Evolutionary conservation across 768 basidiomycete species (phyloP).

Genomic region (Lentinula sp.): DNA sequence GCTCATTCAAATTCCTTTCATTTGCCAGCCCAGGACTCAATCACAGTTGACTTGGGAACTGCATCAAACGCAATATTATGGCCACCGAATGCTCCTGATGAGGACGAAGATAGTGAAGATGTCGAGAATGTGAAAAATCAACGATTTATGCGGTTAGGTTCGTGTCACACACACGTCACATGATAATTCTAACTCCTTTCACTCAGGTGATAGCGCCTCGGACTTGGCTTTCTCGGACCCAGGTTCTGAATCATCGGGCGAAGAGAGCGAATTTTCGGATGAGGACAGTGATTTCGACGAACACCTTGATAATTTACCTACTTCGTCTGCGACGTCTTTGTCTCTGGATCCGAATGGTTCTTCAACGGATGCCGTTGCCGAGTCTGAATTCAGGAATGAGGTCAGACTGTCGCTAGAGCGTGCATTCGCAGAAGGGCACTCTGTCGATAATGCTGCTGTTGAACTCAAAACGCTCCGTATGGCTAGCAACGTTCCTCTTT

Average conservation of each 20-base stretch:
- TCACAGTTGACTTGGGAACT: slow-evolving; percentile 49
- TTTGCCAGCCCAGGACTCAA: slow-evolving; percentile 40
- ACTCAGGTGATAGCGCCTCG: slow-evolving; percentile 52
- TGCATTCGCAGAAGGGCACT: slow-evolving; percentile 88
- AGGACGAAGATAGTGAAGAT: slow-evolving; percentile 56
- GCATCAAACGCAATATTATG: slow-evolving; percentile 77
- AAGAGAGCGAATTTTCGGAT: slow-evolving; percentile 36
- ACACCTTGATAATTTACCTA: slow-evolving; percentile 28
- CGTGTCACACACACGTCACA: slow-evolving; percentile 7
- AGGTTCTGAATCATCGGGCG: slow-evolving; percentile 52
- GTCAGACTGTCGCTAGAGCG: slow-evolving; percentile 84
- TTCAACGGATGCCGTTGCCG: slow-evolving; percentile 36
- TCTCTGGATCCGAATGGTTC: slow-evolving; percentile 28
- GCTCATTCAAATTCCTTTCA: not conserved
- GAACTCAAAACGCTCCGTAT: slow-evolving; percentile 96
- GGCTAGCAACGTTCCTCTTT: slow-evolving; percentile 89
- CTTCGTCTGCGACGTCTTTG: slow-evolving; percentile 44
- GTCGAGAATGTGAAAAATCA: slow-evolving; percentile 60
- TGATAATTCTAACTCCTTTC: not conserved
- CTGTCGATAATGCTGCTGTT: slow-evolving; percentile 87
- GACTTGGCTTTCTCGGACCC: slow-evolving; percentile 60
- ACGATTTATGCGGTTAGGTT: slow-evolving; percentile 73
- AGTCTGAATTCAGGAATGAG: slow-evolving; percentile 70
- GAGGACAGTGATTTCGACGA: slow-evolving; percentile 33
- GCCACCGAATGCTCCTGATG: slow-evolving; percentile 63